phyloP scores from a whole-genome alignment of 768 basidiomycete genomes.

The Leucocoprinus leucothites region DNA sequence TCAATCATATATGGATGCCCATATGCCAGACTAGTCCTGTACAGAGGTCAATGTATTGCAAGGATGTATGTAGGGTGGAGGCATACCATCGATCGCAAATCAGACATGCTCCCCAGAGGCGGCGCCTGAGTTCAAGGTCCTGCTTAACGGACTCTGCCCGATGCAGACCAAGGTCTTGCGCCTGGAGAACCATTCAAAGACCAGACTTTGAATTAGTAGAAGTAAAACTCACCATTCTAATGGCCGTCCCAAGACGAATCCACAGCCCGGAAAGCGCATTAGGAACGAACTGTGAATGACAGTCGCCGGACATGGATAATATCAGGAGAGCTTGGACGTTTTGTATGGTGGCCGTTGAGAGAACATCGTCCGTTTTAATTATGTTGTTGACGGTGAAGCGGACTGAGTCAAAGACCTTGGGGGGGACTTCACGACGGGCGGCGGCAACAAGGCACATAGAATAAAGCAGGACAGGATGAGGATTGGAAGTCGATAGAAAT shows the following conservation, averaged over 20 bases:
- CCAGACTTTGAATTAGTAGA: background rate
- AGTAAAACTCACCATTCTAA: slow-evolving; percentile 74
- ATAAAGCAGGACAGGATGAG: slow-evolving; percentile 83
- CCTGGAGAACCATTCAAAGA: slow-evolving; percentile 42
- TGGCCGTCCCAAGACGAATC: slow-evolving; percentile 84
- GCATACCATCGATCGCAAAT: slow-evolving; percentile 90
- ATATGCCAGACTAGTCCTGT: slow-evolving; percentile 82
- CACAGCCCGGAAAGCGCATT: slow-evolving; percentile 83
- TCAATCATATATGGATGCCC: slow-evolving; percentile 97
- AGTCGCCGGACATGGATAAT: slow-evolving; percentile 83
- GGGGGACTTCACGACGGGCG: slow-evolving; percentile 78
- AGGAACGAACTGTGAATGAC: slow-evolving; percentile 87
- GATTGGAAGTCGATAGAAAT: slow-evolving; percentile 72
- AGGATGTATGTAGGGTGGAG: background rate
- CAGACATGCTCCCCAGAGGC: slow-evolving; percentile 93
- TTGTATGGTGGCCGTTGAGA: slow-evolving; percentile 80
- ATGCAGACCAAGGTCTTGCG: slow-evolving; percentile 95
- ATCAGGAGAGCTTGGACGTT: slow-evolving; percentile 89
- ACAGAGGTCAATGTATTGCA: slow-evolving; percentile 10
- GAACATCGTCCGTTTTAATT: slow-evolving; percentile 87
- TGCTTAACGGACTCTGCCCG: slow-evolving; percentile 85
- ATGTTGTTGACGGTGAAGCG: slow-evolving; percentile 83
- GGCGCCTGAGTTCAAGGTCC: slow-evolving; percentile 80
- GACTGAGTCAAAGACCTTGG: slow-evolving; percentile 85
- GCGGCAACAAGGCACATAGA: slow-evolving; percentile 93